A percentile compares a stretch with the other conserved stretches of the same genome.
These are phyloP conservation scores for Firmiana major DNA, from an alignment of 345 rosid species.

Conservation along the genomic window DNA sequence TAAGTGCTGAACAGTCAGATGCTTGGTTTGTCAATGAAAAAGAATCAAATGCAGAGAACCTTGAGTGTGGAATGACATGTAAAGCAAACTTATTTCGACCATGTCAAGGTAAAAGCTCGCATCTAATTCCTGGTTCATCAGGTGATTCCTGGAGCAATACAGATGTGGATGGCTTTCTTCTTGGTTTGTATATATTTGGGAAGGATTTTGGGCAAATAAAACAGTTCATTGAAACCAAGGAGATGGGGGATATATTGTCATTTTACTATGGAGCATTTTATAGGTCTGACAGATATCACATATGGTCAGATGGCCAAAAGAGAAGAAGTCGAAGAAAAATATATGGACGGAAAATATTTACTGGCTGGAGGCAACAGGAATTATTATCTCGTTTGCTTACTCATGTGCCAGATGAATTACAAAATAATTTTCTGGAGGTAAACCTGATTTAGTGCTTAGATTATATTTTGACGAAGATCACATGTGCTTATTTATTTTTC, in stretches of 20 bases:
- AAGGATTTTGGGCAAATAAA: conserved; percentile 52
- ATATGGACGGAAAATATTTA: conserved; percentile 52
- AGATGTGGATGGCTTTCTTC: conserved; percentile 55
- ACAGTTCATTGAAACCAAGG: conserved; percentile 50
- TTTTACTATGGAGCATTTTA: conserved; percentile 70
- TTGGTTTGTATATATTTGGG: conserved; percentile 68
- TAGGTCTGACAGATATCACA: conserved; percentile 38
- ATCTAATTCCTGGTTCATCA: conserved; percentile 44
- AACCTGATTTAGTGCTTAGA: neutral
- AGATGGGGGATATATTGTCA: conserved; percentile 58
- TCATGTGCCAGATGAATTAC: conserved; percentile 34
- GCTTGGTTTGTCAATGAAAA: conserved; percentile 20
- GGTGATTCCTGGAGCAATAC: conserved; percentile 44
- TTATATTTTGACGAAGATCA: neutral
- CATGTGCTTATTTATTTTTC: neutral
- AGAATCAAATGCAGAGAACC: conserved; percentile 31
- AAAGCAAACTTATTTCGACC: conserved; percentile 13
- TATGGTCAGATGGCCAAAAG: conserved; percentile 57
- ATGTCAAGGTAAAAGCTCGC: conserved; percentile 14
- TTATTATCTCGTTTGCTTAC: conserved; percentile 57
- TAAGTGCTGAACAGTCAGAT: conserved; percentile 16
- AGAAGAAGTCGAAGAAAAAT: conserved; percentile 41
- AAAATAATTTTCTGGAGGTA: conserved; percentile 44
- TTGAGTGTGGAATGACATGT: conserved; percentile 16
- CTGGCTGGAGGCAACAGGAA: conserved; percentile 73